Base-by-base conservation (phyloP, 768 basidiomycete genomes). In the Cystobasidium ongulense region DNA sequence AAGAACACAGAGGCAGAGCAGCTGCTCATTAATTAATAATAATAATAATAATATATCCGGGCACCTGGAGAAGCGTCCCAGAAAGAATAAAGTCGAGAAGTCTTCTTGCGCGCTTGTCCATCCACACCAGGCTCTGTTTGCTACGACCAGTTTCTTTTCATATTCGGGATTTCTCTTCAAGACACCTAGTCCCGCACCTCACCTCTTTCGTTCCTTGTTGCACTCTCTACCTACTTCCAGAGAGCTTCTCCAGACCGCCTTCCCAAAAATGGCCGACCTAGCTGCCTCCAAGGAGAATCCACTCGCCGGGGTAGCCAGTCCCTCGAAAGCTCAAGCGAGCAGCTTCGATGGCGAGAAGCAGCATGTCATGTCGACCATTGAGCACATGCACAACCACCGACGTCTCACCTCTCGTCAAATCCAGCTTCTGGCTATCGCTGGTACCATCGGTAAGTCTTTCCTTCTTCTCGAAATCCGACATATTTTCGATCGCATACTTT, bases 191-290 rank as follows among this genome's bases (percentile, higher is more conserved):
- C 17, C 8, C 39, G 39, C 39, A 7, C 17, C 17, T 39, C 39
- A 39, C 8, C 39, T 7, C 39, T 39, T 7, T 17, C 39, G 17
- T 39, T 17, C 17, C 39, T 39, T 17, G 7, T 7, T 7, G 39
- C 39, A 7, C 39, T 17, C 17, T 17, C 39, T 7, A 39, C 39
- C 39, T 11, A 50, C 10, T 8, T 67, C 25, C 29, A 50, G 25
- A 23, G 15, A 67, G 50, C 76, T 76, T 76, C 66, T 68, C 66
- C 76, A 76, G 75, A 35, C 75, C 74, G 73, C 76, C 68, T 68
- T 77, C 76, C 31, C 77, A 73, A 57, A 76, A 76, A 73, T 76
- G 77, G 39, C 77, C 74, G 64, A 78, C 74, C 72, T 76, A 77
- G 70, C 78, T 77, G 68, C 36, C 21, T 1, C 27, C 15, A 31